phyloP scores from a whole-genome alignment of 2,329 filamentous ascomycete genomes.

The Bimuria novae-zelandiae region DNA sequence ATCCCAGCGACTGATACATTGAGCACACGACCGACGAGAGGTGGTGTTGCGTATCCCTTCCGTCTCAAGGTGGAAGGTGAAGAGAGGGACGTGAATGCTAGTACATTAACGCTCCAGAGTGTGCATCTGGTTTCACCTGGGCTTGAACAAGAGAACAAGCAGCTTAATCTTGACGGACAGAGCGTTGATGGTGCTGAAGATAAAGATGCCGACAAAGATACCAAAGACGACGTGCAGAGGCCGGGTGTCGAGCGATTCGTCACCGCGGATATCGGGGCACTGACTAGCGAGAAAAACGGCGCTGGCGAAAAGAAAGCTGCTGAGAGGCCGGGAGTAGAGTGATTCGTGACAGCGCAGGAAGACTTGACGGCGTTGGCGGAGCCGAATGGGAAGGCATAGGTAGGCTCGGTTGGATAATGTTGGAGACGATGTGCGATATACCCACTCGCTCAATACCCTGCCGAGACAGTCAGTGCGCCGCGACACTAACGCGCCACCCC shows the following conservation, averaged over 20 bases:
- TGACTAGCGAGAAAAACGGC: too few species aligned
- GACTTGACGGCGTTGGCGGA: too few species aligned
- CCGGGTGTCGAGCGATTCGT: slow-evolving; percentile 60
- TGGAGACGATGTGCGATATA: too few species aligned
- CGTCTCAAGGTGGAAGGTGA: slow-evolving; percentile 60
- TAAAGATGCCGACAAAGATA: slow-evolving; percentile 9
- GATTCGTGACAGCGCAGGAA: too few species aligned
- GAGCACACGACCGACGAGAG: slow-evolving; percentile 69
- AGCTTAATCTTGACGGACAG: slow-evolving; percentile 10
- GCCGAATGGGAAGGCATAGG: too few species aligned
- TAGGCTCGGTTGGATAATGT: too few species aligned
- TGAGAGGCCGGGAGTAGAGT: slow-evolving; percentile 25
- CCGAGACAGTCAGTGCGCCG: too few species aligned
- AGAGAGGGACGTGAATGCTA: slow-evolving; percentile 62
- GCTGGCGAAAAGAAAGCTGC: too few species aligned
- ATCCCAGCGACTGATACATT: slow-evolving; percentile 54
- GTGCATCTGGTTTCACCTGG: slow-evolving; percentile 30
- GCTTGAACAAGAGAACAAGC: slow-evolving; percentile 19
- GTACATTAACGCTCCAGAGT: slow-evolving; percentile 67
- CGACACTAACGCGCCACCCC: too few species aligned
- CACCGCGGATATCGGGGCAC: too few species aligned
- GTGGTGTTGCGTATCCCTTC: slow-evolving; percentile 74
- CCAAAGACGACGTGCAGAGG: slow-evolving; percentile 18
- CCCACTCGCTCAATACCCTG: too few species aligned
- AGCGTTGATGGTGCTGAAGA: slow-evolving; percentile 10